These are phyloP conservation scores for Trichoderma guizhouense DNA, from an alignment of 2,329 filamentous ascomycete species.

Conservation along the genomic window DNA sequence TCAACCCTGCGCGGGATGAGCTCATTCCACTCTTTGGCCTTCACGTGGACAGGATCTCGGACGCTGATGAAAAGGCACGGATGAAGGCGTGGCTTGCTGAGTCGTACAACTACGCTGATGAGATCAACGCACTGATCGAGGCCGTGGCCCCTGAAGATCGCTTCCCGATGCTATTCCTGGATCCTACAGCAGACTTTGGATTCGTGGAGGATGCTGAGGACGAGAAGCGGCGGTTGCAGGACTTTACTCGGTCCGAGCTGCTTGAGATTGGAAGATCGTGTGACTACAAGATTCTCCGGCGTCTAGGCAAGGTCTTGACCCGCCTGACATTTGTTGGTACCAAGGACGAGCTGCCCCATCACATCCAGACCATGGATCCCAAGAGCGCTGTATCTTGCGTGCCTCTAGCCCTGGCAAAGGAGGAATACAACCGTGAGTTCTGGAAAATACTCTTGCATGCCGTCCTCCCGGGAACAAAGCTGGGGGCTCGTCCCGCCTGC, in stretches of 20 bases:
- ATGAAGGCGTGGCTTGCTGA: slow-evolving; percentile 50
- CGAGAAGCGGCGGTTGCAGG: slow-evolving; percentile 26
- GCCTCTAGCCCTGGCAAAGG: slow-evolving; percentile 40
- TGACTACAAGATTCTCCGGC: slow-evolving; percentile 44
- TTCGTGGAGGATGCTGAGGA: slow-evolving; percentile 18
- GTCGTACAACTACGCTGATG: slow-evolving; percentile 47
- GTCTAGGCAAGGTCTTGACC: slow-evolving; percentile 46
- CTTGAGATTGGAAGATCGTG: slow-evolving; percentile 52
- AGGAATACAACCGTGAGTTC: slow-evolving; percentile 38
- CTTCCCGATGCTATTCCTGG: slow-evolving; percentile 48
- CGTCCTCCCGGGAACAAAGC: slow-evolving; percentile 47
- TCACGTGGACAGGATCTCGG: slow-evolving; percentile 35
- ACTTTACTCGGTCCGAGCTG: slow-evolving; percentile 44
- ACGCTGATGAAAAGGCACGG: slow-evolving; percentile 32
- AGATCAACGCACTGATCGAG: slow-evolving; percentile 39
- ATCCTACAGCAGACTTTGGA: slow-evolving; percentile 44
- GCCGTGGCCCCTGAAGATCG: slow-evolving; percentile 35
- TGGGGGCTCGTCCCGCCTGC: slow-evolving; percentile 42
- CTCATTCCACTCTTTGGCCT: slow-evolving; percentile 42
- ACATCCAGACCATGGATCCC: slow-evolving; percentile 33
- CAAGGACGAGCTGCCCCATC: slow-evolving; percentile 40
- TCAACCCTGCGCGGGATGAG: slow-evolving; percentile 37
- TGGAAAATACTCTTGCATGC: slow-evolving; percentile 48
- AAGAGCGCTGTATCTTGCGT: slow-evolving; percentile 38
- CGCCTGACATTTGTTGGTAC: slow-evolving; percentile 43